These are phyloP conservation scores for Tulasnella sp. DNA, from an alignment of 768 basidiomycete genomes.

Conservation along the genomic window DNA sequence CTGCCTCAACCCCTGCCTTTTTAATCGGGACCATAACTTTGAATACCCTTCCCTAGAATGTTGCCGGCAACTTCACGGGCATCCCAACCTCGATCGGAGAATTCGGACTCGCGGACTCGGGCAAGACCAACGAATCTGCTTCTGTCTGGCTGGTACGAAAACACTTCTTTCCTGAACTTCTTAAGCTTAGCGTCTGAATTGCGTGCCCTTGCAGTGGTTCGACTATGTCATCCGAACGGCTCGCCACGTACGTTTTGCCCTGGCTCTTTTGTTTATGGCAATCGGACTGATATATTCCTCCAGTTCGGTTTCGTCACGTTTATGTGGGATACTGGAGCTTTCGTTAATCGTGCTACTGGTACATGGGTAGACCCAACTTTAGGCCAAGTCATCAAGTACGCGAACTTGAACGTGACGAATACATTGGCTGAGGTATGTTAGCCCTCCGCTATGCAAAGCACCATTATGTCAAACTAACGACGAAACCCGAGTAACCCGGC, in stretches of 20 bases:
- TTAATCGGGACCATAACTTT: background rate
- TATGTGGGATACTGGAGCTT: background rate
- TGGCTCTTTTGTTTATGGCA: background rate
- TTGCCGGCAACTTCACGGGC: constrained; percentile 4
- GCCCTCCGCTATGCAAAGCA: background rate
- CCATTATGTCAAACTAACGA: background rate
- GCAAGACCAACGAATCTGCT: background rate
- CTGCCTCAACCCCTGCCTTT: background rate
- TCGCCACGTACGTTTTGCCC: background rate
- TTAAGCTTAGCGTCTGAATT: background rate
- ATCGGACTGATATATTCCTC: background rate
- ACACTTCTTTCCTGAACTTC: background rate
- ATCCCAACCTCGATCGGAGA: constrained; percentile 3
- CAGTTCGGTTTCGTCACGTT: constrained; percentile 4
- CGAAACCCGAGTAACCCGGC: background rate
- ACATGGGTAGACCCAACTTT: background rate
- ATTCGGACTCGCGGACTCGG: background rate
- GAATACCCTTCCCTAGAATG: background rate
- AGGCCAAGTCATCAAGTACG: background rate
- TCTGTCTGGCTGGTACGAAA: constrained; percentile 5
- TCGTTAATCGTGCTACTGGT: background rate
- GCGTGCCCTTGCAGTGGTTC: background rate
- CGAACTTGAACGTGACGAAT: background rate
- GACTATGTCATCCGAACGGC: constrained; percentile 18
- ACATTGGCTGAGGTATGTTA: constrained; percentile 1